Evolutionary conservation across 2,329 filamentous ascomycete species (phyloP), one percentile per base, ranked within the genome.

Genomic region (Neoascochyta sp.): DNA sequence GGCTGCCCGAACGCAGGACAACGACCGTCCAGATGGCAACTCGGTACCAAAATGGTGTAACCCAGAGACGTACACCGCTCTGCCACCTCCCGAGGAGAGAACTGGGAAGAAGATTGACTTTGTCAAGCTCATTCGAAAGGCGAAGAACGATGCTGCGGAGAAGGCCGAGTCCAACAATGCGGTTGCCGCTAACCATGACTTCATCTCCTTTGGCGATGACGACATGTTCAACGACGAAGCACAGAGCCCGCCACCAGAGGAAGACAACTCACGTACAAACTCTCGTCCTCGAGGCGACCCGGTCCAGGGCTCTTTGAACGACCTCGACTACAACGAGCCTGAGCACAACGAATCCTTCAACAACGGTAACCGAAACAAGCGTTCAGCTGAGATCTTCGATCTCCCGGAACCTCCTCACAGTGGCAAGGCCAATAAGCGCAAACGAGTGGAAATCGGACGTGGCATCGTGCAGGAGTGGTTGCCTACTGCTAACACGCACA

Each of bases 81-180:
- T 95, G 7, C 90, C 90, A 7, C 88, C 87, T 5, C 77, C 81
- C 0, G 83, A 88, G 32, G 39, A 47, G 4, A 71, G 69, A 4
- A 72, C 76, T 21, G 74, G 76, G 12, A 93, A 92, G 64, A 87
- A 83, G 62, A 81, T 80, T 46, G 88, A 95, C 45, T 82, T 95
- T 21, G 86, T 96, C 19, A 86, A 93, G 52, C 65, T 95, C 39
- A 95, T 96, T 47, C 81, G 89, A 47, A 95, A 95, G 57, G 86
- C 89, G 2, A 85, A 89, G 26, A 76, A 81, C 20, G 69, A 74
- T 16, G 62, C 70, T 0, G 65, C 70, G 8, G 65, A 73, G 1
- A 71, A 78, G 13, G 69, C 74, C 1, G 74, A 80, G 25, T 71
- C 74, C 1, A 60, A 63, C 8, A 73, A 73, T 13, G 52, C 56